Conservation (phyloP, 2,329 filamentous ascomycete genomes). For the Akanthomyces dipterigenus region DNA sequence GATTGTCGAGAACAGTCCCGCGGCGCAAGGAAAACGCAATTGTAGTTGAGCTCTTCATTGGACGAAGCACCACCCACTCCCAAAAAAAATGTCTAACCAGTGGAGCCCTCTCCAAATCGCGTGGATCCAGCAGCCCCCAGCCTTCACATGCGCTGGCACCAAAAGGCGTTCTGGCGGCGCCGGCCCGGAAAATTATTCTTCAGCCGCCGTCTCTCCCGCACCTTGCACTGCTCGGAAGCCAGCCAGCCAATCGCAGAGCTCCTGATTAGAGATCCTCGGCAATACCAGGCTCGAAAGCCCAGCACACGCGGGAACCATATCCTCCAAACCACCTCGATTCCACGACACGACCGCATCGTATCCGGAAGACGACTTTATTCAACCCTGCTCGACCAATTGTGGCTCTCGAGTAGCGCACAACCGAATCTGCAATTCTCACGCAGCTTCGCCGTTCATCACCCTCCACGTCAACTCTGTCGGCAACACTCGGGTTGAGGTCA, state of each 20-base stretch:
- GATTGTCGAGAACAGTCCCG: background rate
- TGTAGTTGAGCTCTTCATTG: background rate
- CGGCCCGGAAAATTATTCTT: slow-evolving; percentile 22
- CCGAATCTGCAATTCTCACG: background rate
- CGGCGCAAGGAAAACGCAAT: background rate
- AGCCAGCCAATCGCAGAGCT: slow-evolving; percentile 36
- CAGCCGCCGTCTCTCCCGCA: slow-evolving; percentile 22
- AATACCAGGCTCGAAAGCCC: slow-evolving; percentile 25
- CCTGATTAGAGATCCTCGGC: slow-evolving; percentile 46
- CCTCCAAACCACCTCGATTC: slow-evolving; percentile 13
- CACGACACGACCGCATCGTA: background rate
- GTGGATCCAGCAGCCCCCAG: slow-evolving; percentile 14
- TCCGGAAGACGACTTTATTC: background rate
- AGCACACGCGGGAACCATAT: slow-evolving; percentile 1
- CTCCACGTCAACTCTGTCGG: background rate
- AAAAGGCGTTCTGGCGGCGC: background rate
- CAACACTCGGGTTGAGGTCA: slow-evolving; percentile 8
- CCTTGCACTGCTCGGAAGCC: slow-evolving; percentile 16
- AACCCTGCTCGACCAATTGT: background rate
- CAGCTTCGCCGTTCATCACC: background rate
- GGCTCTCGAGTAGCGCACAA: background rate
- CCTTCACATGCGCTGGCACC: slow-evolving; percentile 20
- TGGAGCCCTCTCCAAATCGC: background rate
- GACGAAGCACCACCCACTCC: background rate
- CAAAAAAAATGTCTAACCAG: background rate